Base-by-base conservation (phyloP, 139 green algal species). In the Coelastrella sp. region DNA sequence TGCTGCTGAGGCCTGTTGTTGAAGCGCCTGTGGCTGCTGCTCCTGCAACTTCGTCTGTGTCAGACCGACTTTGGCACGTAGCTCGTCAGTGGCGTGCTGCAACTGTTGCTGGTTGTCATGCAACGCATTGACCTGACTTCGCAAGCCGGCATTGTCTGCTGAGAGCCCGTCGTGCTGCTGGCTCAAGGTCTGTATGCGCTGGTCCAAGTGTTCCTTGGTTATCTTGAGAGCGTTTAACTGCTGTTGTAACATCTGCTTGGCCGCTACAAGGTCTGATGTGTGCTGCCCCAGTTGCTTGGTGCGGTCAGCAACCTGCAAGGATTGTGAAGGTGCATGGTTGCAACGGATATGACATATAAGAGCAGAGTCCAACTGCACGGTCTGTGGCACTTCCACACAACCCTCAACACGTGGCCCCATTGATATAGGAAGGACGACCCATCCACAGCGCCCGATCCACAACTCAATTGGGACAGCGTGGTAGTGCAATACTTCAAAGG, bases 161-260 rank as follows among this genome's bases (percentile, higher is more conserved):
- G 73, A 17, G 20, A 83, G 84, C 13, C 57, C 56, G 5, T n/a
- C 71, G n/a, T 89, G 84, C 66, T 73, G 32, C 56, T 56, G 19
- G 71, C n/a, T 82, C 4, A 89, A 19, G 4, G 73, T 8, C 20
- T 3, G 13, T 17, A 89, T n/a, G 13, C 59, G 56, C 4, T n/a
- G 23, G 17, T 71, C 73, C 57, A 83, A 71, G 71, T 88, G 83
- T 13, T 56, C n/a, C 82, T 87, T 87, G 14, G 82, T 61, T 47
- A 16, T 7, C 47, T 66, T 10, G 4, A 88, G 83, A 3, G 76
- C 64, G 19, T 54, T 7, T 32, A 71, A 20, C 65, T 88, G 83
- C 17, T 88, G 83, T 65, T 88, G 64, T 47, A 88, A 65, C 32
- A 83, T 54, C 56, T 89, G 84, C 57, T 89, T 87, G 23, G 82